phyloP scores from a whole-genome alignment of 1,284 basidiomycete genomes.

The Sporisorium sorghi region DNA sequence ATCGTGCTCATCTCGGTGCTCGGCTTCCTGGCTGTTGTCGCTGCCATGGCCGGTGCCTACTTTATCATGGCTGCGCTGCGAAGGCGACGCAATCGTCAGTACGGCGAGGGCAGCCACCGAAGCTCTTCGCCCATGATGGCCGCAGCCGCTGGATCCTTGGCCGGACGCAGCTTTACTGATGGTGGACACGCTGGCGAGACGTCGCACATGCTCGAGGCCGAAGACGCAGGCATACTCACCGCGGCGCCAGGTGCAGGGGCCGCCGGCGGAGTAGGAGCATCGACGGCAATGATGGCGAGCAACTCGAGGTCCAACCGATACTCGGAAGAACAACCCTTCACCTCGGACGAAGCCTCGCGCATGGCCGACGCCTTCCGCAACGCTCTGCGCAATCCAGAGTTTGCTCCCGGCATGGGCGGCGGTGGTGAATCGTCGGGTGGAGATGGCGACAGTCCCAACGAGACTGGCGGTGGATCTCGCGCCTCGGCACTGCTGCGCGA shows the following conservation, averaged over 20 bases:
- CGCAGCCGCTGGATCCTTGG: constrained; percentile 38
- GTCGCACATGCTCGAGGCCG: constrained; percentile 45
- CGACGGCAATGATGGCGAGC: constrained; percentile 30
- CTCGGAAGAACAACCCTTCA: constrained; percentile 50
- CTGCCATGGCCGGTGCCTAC: constrained; percentile 48
- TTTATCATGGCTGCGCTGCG: constrained; percentile 54
- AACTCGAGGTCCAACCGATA: constrained; percentile 32
- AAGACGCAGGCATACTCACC: constrained; percentile 14
- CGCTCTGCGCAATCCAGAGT: constrained; percentile 56
- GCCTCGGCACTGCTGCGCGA: constrained; percentile 44
- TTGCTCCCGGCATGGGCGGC: constrained; percentile 27
- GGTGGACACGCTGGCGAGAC: constrained; percentile 32
- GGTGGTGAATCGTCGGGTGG: constrained; percentile 33
- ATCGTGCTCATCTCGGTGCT: constrained; percentile 64
- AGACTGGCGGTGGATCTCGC: constrained; percentile 19
- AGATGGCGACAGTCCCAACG: constrained; percentile 42
- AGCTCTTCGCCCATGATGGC: constrained; percentile 58
- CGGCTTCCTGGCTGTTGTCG: constrained; percentile 58
- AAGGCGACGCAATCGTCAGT: constrained; percentile 35
- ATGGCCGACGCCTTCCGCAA: constrained; percentile 60
- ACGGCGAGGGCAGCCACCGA: constrained; percentile 34
- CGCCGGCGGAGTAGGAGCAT: constrained; percentile 17
- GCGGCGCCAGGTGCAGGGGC: constrained; percentile 20
- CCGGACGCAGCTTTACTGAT: constrained; percentile 27
- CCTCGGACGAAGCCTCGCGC: constrained; percentile 57